Evolutionary conservation across 371 early-diverging fungal species (phyloP), one percentile per base, ranked within the genome.

Genomic region (Umbelopsis sp.): DNA sequence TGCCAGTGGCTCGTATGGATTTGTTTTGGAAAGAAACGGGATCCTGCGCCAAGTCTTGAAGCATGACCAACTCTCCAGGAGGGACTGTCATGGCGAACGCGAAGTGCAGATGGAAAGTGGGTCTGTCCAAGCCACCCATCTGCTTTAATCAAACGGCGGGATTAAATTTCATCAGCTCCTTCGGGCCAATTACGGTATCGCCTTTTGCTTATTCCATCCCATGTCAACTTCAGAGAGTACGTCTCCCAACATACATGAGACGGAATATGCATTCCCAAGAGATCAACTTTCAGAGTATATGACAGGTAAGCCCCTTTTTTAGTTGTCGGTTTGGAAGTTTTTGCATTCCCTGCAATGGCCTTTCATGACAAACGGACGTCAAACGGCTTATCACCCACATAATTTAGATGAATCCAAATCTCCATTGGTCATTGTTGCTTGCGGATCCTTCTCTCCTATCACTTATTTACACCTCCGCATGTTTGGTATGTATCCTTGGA

Each of bases 391-490:
- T 41, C 41, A 41, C 41, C 7, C 7, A 41, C 7, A 41, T 2
- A 41, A 5, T 7, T 1, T 70, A 93, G 96, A 96, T 80, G 86
- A 90, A 14, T 80, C 77, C 65, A 94, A 94, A 76, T 88, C 80
- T 12, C 98, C 99, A 18, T 79, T 97, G 11, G 97, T 97, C 4
- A 77, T 97, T n/a, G 94, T 99, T 7, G 98, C 96, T 1, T 99
- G 99, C 76, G 99, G 99, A 4, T 98, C 98, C 0, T 99, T 92
- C 75, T 96, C 97, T 1, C 99, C 99, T 10, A 91, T 99, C 46
- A 99, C 99, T 1, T 96, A 97, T 80, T 89, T 98, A 44, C 99
- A 99, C 72, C 80, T 99, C 71, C 91, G 99, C 71, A 96, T 99
- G 95, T 97, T 99, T 86, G 99, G 97, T 97, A 89, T 77, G 77